These are phyloP conservation scores for Colletotrichum cuscutae DNA, from an alignment of 2,329 filamentous ascomycete species.

Conservation along the genomic window DNA sequence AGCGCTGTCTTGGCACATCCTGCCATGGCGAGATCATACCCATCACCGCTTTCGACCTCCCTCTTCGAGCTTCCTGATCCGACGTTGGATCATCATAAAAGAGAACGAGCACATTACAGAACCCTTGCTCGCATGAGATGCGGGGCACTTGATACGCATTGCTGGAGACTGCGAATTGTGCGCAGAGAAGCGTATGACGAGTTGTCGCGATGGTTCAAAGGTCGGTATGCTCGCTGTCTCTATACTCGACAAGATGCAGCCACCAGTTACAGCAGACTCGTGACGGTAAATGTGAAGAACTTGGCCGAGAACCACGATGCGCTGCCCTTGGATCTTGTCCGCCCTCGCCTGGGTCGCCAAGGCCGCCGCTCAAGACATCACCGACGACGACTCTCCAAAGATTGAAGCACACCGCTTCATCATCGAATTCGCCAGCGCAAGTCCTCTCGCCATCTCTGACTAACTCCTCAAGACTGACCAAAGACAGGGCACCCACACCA, in stretches of 20 bases:
- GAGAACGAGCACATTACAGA: conserved; percentile 1
- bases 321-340: background rate
- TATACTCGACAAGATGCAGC: background rate
- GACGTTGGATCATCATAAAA: conserved; percentile 17
- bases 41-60: conserved; percentile 12
- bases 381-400: background rate
- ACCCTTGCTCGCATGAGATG: background rate
- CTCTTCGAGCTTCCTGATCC: conserved; percentile 4
- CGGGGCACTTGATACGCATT: conserved; percentile 12
- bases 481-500: background rate
- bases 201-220: background rate
- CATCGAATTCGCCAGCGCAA: conserved; percentile 24
- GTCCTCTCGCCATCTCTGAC: background rate
- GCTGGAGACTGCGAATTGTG: background rate
- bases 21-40: background rate
- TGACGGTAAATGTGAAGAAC: background rate
- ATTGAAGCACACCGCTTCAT: conserved; percentile 31
- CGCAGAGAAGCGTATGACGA: background rate
- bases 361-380: background rate
- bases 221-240: background rate
- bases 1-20: background rate
- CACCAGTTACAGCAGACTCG: background rate
- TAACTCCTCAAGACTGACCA: background rate
- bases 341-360: background rate
- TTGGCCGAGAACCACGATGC: conserved; percentile 5